Evolutionary conservation across 495 filamentous ascomycete species (phyloP).

Genomic region (Usnea hakonensis): DNA sequence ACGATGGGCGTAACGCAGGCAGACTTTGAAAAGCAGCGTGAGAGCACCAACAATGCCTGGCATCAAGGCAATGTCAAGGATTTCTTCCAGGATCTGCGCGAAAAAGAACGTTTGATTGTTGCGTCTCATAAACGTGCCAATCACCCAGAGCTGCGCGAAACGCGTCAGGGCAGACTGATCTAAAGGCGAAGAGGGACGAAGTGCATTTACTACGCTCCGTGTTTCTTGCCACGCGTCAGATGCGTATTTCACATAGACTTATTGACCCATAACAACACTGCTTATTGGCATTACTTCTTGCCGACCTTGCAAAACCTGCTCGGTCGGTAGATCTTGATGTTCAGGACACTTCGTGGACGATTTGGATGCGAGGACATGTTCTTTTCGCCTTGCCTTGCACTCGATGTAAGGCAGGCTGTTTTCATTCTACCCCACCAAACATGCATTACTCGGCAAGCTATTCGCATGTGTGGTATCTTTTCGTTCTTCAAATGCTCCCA

Average conservation of each 20-base stretch:
- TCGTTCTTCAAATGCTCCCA: background rate
- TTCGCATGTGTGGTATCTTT: background rate
- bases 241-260: background rate
- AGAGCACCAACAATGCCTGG: constrained; percentile 2
- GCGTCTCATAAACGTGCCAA: constrained; percentile 3
- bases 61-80: constrained; percentile 5
- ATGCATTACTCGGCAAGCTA: background rate
- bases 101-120: constrained; percentile 3
- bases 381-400: background rate
- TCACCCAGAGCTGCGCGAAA: background rate
- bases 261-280: background rate
- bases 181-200: background rate
- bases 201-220: background rate
- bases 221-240: background rate
- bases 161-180: background rate
- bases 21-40: constrained; percentile 3
- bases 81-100: constrained; percentile 6
- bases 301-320: background rate
- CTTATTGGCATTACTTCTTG: background rate
- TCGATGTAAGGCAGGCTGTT: background rate
- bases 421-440: background rate
- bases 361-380: background rate
- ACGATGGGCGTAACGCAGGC: background rate
- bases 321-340: background rate
- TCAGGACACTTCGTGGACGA: background rate